A percentile compares a stretch with the other conserved stretches of the same genome.
Conservation (phyloP, 805 yeast genomes). For the Saturnispora zaruensis region DNA sequence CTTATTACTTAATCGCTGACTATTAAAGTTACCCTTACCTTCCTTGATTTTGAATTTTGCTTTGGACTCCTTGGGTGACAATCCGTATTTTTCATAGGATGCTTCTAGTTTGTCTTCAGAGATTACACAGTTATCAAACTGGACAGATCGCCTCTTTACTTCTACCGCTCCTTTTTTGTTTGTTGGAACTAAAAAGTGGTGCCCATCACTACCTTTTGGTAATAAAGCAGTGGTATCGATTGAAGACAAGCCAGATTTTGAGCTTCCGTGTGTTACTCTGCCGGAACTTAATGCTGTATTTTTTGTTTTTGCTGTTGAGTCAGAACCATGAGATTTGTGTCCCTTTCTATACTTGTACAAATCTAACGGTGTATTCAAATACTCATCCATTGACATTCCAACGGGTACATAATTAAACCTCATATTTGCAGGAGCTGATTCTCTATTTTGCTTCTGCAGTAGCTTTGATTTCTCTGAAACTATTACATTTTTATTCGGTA, state of each 20-base stretch:
- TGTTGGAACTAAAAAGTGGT: neutral
- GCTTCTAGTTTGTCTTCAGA: constrained; percentile 3
- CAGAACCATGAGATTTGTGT: constrained; percentile 2
- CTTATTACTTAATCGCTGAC: constrained; percentile 17
- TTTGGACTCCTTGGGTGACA: neutral
- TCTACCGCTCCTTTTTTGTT: constrained; percentile 6
- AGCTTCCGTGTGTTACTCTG: neutral
- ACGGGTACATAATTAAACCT: constrained; percentile 11
- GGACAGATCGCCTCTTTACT: constrained; percentile 1
- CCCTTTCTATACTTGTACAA: constrained; percentile 11
- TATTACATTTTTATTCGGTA: neutral
- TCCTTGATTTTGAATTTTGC: neutral
- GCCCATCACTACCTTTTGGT: neutral
- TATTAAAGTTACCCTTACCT: neutral
- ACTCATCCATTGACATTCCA: constrained; percentile 11
- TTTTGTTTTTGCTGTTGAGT: neutral
- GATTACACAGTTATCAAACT: neutral
- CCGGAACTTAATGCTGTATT: constrained; percentile 2
- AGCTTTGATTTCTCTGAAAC: neutral
- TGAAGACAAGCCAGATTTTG: constrained; percentile 9
- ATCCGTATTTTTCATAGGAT: constrained; percentile 7
- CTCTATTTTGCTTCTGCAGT: constrained; percentile 5
- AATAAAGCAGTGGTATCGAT: constrained; percentile 7
- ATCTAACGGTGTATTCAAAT: constrained; percentile 12
- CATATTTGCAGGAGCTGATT: constrained; percentile 11